Evolutionary conservation across 83 land plant species (phyloP).

Genomic region (Diphasiastrum complanatum): DNA sequence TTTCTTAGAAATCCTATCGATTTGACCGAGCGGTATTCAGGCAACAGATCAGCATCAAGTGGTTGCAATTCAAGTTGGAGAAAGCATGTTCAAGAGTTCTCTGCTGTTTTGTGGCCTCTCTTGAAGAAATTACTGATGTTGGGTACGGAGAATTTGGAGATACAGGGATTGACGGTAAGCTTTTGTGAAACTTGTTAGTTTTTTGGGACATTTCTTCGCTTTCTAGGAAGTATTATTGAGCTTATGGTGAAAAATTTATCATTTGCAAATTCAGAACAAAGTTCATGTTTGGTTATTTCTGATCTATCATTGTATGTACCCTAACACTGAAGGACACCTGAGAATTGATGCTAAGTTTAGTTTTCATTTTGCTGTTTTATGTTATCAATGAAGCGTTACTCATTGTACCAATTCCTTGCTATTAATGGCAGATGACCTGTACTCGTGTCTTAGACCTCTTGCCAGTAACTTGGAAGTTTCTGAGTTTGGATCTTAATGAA

Average conservation of each 20-base stretch:
- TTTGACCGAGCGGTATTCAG: constrained; percentile 7
- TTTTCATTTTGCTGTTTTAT: background rate
- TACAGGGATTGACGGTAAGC: constrained; percentile 17
- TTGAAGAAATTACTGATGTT: constrained; percentile 39
- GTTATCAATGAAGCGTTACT: too few species aligned
- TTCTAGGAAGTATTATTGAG: too few species aligned
- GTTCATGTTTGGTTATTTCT: too few species aligned
- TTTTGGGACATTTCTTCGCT: too few species aligned
- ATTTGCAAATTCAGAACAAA: too few species aligned
- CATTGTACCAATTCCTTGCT: too few species aligned
- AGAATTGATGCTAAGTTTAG: too few species aligned
- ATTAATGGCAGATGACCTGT: constrained; percentile 56
- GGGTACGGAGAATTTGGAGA: constrained; percentile 5
- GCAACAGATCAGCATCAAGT: background rate
- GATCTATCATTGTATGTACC: too few species aligned
- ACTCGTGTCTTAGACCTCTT: constrained; percentile 65
- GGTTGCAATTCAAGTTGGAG: background rate
- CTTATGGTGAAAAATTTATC: too few species aligned
- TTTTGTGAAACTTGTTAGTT: too few species aligned
- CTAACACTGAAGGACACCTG: too few species aligned
- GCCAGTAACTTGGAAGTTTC: constrained; percentile 56
- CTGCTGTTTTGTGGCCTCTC: constrained; percentile 60
- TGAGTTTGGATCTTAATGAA: constrained; percentile 18
- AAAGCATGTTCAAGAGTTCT: constrained; percentile 22
- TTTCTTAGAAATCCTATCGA: constrained; percentile 45